These are phyloP conservation scores for Trichophyton verrucosum DNA, from an alignment of 2,329 filamentous ascomycete species.

Conservation along the genomic window DNA sequence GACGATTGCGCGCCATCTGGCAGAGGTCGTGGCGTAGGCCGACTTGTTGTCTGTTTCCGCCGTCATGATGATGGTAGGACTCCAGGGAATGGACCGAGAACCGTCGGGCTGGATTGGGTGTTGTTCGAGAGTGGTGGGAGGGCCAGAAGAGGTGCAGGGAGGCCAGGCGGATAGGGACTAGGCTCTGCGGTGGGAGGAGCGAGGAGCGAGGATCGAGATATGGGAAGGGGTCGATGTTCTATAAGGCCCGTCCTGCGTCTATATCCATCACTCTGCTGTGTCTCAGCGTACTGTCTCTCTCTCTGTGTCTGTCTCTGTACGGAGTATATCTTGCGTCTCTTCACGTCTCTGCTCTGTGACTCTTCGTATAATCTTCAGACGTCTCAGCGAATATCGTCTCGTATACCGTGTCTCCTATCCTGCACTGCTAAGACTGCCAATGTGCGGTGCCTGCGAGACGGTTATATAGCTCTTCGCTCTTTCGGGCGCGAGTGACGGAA, in stretches of 20 bases:
- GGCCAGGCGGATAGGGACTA: not conserved
- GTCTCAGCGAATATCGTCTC: too few relatives aligned
- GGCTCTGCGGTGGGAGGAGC: not conserved
- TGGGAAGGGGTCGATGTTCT: not conserved
- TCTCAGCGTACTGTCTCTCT: not conserved
- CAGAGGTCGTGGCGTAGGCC: conserved; percentile 25
- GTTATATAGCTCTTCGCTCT: conserved; percentile 1
- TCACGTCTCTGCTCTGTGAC: too few relatives aligned
- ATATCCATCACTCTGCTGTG: not conserved
- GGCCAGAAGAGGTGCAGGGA: not conserved
- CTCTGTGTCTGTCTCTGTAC: not conserved
- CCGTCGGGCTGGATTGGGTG: too few relatives aligned
- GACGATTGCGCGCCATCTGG: conserved; percentile 35
- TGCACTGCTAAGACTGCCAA: not conserved
- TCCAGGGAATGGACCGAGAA: not conserved
- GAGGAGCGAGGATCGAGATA: not conserved
- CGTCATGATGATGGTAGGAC: not conserved
- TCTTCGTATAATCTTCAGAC: too few relatives aligned
- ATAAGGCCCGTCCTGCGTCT: not conserved
- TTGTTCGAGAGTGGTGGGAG: not conserved
- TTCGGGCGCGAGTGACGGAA: conserved; percentile 1
- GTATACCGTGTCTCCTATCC: too few relatives aligned
- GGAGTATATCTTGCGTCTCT: too few relatives aligned
- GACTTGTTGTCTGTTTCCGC: conserved; percentile 2
- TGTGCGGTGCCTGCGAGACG: not conserved